Conservation (phyloP, 2,329 filamentous ascomycete species). For the Triangularia verruculosa region DNA sequence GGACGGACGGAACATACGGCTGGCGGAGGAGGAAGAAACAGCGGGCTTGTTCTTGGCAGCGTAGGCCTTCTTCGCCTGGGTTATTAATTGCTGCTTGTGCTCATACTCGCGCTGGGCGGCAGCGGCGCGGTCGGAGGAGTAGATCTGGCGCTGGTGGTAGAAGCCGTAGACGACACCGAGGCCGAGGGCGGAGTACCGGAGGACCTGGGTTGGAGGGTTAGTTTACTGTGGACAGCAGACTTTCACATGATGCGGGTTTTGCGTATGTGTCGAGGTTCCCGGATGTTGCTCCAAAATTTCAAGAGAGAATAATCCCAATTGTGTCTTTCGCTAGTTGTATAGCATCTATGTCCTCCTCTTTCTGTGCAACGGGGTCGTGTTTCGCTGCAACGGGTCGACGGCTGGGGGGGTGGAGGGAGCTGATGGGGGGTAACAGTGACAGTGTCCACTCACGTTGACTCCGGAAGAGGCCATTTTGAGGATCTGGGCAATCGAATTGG, state of each 20-base stretch:
- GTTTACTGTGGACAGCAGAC: background rate
- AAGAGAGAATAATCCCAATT: background rate
- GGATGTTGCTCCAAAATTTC: background rate
- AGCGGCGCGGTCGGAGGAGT: conserved; percentile 64
- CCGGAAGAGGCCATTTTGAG: conserved; percentile 32
- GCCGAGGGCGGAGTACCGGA: conserved; percentile 93
- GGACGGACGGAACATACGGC: conserved; percentile 6
- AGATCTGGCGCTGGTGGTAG: conserved; percentile 85
- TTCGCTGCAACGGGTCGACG: background rate
- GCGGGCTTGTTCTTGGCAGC: conserved; percentile 66
- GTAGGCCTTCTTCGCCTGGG: conserved; percentile 89
- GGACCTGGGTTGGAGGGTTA: conserved; percentile 60
- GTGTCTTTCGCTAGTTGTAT: background rate
- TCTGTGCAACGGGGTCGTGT: conserved; percentile 3
- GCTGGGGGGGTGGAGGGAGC: background rate
- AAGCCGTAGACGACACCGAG: conserved; percentile 93
- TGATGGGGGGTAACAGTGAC: conserved; percentile 1
- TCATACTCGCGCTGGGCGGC: conserved; percentile 79
- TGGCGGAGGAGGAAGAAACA: conserved; percentile 32
- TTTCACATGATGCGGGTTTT: background rate
- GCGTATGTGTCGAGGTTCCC: background rate
- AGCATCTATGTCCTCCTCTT: background rate
- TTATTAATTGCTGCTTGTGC: conserved; percentile 87
- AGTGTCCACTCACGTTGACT: conserved; percentile 33
- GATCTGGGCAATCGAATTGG: conserved; percentile 6